phyloP scores from a whole-genome alignment of 2,329 filamentous ascomycete genomes.

The Hymenotorrendiella dingleyae region DNA sequence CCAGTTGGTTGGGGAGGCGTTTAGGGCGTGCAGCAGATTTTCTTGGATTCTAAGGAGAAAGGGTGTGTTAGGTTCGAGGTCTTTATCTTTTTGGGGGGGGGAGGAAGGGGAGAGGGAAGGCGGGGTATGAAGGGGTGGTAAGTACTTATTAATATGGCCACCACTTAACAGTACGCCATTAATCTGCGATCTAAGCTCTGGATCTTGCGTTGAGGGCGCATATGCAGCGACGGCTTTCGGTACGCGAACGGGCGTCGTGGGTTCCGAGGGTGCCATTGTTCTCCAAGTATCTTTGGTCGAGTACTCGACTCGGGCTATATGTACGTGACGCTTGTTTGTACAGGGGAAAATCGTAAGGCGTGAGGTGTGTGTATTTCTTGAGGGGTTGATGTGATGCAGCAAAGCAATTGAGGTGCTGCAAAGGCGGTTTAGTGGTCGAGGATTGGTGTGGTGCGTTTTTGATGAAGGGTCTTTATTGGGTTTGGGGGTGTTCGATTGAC shows the following conservation, averaged over 20 bases:
- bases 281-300: too few species aligned
- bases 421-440: too few species aligned
- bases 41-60: conserved; percentile 55
- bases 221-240: conserved; percentile 50
- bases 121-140: conserved; percentile 1
- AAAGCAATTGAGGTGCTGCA: too few species aligned
- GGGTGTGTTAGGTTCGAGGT: conserved; percentile 4
- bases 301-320: too few species aligned
- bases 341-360: too few species aligned
- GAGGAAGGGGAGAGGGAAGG: conserved; percentile 3
- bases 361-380: too few species aligned
- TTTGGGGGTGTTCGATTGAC: neutral
- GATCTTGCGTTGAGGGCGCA: conserved; percentile 54
- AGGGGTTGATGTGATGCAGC: too few species aligned
- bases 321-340: too few species aligned
- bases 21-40: conserved; percentile 54
- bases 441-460: neutral
- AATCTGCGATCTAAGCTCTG: conserved; percentile 56
- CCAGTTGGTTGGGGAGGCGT: conserved; percentile 57
- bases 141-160: conserved; percentile 54
- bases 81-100: conserved; percentile 8
- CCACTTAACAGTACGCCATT: conserved; percentile 53
- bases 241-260: conserved; percentile 52
- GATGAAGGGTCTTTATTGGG: neutral
- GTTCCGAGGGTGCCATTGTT: conserved; percentile 22